A percentile compares a stretch with the other conserved stretches of the same genome.
These are phyloP conservation scores for Hansenula lynferdii DNA, from an alignment of 1,139 yeast species.

Conservation along the genomic window DNA sequence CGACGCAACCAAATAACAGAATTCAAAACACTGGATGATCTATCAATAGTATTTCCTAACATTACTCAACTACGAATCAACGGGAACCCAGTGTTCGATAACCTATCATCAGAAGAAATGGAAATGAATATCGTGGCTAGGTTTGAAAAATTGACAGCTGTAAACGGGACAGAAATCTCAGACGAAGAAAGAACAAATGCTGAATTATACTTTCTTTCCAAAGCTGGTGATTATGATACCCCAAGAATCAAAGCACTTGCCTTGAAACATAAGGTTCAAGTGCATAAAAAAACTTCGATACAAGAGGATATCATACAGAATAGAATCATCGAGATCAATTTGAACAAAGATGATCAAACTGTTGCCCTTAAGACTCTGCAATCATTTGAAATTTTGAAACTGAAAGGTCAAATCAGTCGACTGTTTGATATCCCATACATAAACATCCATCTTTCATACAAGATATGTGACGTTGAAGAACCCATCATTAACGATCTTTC, in stretches of 20 bases:
- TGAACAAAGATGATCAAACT: slow-evolving; percentile 7
- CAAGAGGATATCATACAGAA: slow-evolving; percentile 1
- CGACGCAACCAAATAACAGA: slow-evolving; percentile 38
- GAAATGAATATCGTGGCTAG: slow-evolving; percentile 47
- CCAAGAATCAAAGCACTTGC: neutral
- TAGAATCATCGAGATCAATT: slow-evolving; percentile 8
- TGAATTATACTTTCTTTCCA: slow-evolving; percentile 63
- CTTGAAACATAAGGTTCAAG: slow-evolving; percentile 8
- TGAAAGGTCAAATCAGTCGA: slow-evolving; percentile 27
- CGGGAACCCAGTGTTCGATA: slow-evolving; percentile 45
- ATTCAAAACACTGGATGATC: slow-evolving; percentile 47
- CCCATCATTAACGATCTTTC: slow-evolving; percentile 32
- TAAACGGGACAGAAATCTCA: slow-evolving; percentile 55
- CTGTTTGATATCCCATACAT: slow-evolving; percentile 13
- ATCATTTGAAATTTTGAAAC: slow-evolving; percentile 15
- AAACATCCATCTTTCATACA: slow-evolving; percentile 24
- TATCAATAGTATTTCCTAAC: slow-evolving; percentile 32
- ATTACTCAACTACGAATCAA: slow-evolving; percentile 43
- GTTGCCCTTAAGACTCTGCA: slow-evolving; percentile 3
- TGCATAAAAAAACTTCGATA: neutral
- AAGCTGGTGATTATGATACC: slow-evolving; percentile 25
- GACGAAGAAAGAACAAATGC: slow-evolving; percentile 51
- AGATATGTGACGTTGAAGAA: slow-evolving; percentile 12
- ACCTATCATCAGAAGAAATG: slow-evolving; percentile 30
- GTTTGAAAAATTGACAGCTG: slow-evolving; percentile 30